Conservation (phyloP, 2,329 filamentous ascomycete species). For the Dothideomycetidae sp. region DNA sequence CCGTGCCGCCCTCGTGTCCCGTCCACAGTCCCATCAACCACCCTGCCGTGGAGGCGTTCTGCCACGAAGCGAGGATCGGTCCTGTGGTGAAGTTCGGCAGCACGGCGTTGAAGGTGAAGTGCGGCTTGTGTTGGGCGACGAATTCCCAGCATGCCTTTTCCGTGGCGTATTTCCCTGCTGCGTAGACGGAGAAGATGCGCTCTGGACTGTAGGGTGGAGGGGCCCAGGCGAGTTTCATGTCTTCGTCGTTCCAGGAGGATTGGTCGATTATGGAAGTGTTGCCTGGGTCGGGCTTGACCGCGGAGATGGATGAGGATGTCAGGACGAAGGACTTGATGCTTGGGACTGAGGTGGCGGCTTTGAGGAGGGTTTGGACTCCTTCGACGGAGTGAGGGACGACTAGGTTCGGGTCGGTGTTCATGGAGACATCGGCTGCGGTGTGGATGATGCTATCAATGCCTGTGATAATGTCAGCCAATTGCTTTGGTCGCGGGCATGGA, state of each 20-base stretch:
- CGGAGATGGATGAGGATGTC: conserved; percentile 28
- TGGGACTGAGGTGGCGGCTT: conserved; percentile 27
- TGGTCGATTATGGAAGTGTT: conserved; percentile 23
- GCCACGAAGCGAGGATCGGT: conserved; percentile 6
- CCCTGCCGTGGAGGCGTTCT: conserved; percentile 9
- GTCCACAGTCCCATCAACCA: conserved; percentile 10
- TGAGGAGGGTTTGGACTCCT: conserved; percentile 27
- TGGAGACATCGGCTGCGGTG: conserved; percentile 29
- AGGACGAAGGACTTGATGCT: conserved; percentile 31
- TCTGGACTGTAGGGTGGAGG: conserved; percentile 19
- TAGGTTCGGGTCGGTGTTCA: conserved; percentile 27
- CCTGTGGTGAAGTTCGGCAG: conserved; percentile 15
- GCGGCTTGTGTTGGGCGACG: conserved; percentile 28
- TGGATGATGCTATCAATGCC: conserved; percentile 33
- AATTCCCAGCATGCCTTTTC: conserved; percentile 36
- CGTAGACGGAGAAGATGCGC: conserved; percentile 25
- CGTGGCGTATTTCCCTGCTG: conserved; percentile 32
- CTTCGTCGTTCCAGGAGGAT: conserved; percentile 26
- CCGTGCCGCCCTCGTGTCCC: too few species aligned
- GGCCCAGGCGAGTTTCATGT: conserved; percentile 22
- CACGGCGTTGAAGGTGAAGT: conserved; percentile 31
- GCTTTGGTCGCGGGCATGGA: background rate
- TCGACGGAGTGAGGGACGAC: conserved; percentile 29
- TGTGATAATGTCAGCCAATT: conserved; percentile 10
- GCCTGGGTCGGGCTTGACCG: conserved; percentile 22